Evolutionary conservation across 176 grass and related monocot genomes (phyloP).

Genomic region (Zoysia japonica): DNA sequence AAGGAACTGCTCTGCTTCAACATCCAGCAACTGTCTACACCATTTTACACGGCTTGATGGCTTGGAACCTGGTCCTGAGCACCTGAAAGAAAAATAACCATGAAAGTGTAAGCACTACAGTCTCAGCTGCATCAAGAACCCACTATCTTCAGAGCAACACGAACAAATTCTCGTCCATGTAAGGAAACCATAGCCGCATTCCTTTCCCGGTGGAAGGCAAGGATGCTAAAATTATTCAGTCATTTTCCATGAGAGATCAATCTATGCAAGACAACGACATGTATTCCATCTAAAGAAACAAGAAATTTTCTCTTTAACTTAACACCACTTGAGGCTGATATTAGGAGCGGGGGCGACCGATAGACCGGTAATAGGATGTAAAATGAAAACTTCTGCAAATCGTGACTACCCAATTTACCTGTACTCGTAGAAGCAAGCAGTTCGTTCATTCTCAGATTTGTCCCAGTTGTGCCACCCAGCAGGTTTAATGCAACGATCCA

Average conservation of each 20-base stretch:
- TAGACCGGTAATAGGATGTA: not conserved
- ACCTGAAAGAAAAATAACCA: slow-evolving; percentile 50
- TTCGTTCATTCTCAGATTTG: slow-evolving; percentile 88
- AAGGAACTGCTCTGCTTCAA: slow-evolving; percentile 87
- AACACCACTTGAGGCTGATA: not conserved
- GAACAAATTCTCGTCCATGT: not conserved
- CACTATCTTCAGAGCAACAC: not conserved
- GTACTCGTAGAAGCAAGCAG: slow-evolving; percentile 94
- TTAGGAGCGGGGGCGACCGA: not conserved
- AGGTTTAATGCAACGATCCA: slow-evolving; percentile 79
- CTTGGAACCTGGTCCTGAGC: slow-evolving; percentile 72
- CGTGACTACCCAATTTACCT: slow-evolving; percentile 47
- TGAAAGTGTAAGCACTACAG: not conserved
- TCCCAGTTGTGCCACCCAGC: slow-evolving; percentile 98
- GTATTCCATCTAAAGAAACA: not conserved
- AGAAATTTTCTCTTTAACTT: not conserved
- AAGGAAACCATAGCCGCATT: not conserved
- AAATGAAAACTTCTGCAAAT: not conserved
- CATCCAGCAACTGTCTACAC: slow-evolving; percentile 81
- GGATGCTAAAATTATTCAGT: not conserved
- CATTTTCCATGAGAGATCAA: not conserved
- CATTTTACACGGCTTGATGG: slow-evolving; percentile 63
- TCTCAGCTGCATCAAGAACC: not conserved
- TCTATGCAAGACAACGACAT: not conserved
- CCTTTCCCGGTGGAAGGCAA: not conserved